Evolutionary conservation across 2,329 filamentous ascomycete species (phyloP).

Genomic region (Arthrobotrys pseudoclavata): DNA sequence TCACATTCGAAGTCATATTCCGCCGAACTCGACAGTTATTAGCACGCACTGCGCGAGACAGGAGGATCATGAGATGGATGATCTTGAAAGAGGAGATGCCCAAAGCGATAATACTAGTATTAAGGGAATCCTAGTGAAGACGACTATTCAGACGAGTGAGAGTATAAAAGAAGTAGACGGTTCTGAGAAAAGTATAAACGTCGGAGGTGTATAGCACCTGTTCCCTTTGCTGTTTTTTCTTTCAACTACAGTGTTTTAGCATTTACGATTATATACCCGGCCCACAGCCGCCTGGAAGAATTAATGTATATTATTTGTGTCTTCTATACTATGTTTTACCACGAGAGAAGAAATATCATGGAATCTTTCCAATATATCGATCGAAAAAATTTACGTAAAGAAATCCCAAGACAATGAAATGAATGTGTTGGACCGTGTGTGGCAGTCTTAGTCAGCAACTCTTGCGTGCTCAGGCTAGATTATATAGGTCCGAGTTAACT

Average conservation of each 20-base stretch:
- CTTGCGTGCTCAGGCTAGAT: slow-evolving; percentile 21
- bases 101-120: slow-evolving; percentile 38
- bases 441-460: slow-evolving; percentile 14
- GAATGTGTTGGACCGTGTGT: slow-evolving; percentile 14
- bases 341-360: neutral
- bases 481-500: neutral
- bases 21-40: slow-evolving; percentile 37
- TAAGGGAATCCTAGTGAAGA: slow-evolving; percentile 45
- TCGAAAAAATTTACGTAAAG: neutral
- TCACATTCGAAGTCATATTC: slow-evolving; percentile 45
- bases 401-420: neutral
- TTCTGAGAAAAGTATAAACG: slow-evolving; percentile 47
- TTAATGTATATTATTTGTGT: slow-evolving; percentile 38
- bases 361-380: neutral
- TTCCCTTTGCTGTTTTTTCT: neutral
- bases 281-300: neutral
- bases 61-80: slow-evolving; percentile 39
- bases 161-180: slow-evolving; percentile 47
- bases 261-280: slow-evolving; percentile 18
- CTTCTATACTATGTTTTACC: neutral
- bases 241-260: neutral
- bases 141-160: slow-evolving; percentile 52
- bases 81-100: slow-evolving; percentile 30
- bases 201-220: slow-evolving; percentile 1
- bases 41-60: slow-evolving; percentile 41